Evolutionary conservation across 2,329 filamentous ascomycete species (phyloP), one percentile per base, ranked within the genome.

Genomic region (Trichoderma sp.): DNA sequence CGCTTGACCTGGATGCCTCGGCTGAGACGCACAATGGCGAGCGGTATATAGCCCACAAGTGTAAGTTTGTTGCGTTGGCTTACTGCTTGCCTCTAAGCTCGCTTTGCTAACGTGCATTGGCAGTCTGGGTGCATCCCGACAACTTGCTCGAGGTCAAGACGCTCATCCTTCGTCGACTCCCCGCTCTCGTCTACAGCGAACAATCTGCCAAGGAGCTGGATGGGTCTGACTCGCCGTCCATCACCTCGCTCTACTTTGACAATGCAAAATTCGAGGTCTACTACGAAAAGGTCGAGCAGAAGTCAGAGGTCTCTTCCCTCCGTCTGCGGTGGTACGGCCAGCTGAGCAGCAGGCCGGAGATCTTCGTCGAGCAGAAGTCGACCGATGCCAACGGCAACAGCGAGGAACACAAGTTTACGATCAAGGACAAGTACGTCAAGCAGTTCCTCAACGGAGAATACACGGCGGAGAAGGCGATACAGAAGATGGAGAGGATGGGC

Each of bases 61-160:
- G 89, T 90, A 81, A 75, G 87, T 75, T 34, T 24, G 3, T 7
- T 7, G 5, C 4, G 5, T n/a, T 7, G 7, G n/a, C 39, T 15
- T 6, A 41, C 9, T 3, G 17, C 21, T n/a, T 9, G 5, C 9
- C 7, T n/a, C 19, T 21, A 7, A 39, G 14, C 24, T 30, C 39
- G 15, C 67, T 68, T 52, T 21, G 56, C 52, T 63, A 34, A 60
- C 21, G 45, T 50, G n/a, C 17, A 19, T 47, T 50, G 52, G 39
- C 64, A 90, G 88, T 97, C 81, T 99, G 95, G 95, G 90, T 99
- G 6, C 95, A 99, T 76, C 86, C 88, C 39, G 95, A 99, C 73
- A 98, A 99, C 78, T 82, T 98, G 30, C 87, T 98, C 70, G 95
- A 99, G 80, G 92, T 98, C 75, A 97, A 98, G 83, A 98, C 95